Evolutionary conservation across 164 flowering plant species (phyloP), one percentile per base, ranked within the genome.

Genomic region (Malania oleifera): DNA sequence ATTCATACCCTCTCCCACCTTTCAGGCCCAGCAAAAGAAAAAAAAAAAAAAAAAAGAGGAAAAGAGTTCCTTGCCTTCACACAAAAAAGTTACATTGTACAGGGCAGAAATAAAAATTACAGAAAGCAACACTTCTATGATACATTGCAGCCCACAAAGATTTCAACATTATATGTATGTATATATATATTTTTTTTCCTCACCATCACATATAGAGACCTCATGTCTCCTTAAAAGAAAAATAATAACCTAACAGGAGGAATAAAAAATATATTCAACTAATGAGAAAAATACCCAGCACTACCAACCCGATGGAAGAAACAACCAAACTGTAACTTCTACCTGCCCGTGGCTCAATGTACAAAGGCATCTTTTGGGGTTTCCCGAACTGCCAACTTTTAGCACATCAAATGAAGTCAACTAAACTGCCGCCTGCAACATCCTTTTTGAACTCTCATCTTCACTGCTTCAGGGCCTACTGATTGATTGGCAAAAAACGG

Each of bases 301-400:
- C 67, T 61, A 64, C 65, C 74, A 64, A 67, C 67, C 73, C 71
- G 46, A 59, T 46, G 23, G 62, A 40, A 61, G 53, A 65, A 58
- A 57, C 61, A 56, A 57, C 62, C 60, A 31, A 59, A 56, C 63
- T 56, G 52, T 51, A 28, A 41, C 46, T 54, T 55, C 74, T 69
- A 70, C 70, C 79, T 73, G 72, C 75, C 61, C 70, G 71, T 59
- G 50, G 77, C 79, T 77, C 76, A 73, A 81, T 85, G 68, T 82
- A 85, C 87, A 81, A 65, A 52, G 59, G 65, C 60, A 37, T 37
- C 24, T 43, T 53, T 47, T 18, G 40, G 72, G 24, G 56, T 62
- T 43, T 29, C 51, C 61, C 59, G 40, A n/a, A 43, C 59, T 51
- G 73, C n/a, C 68, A 56, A 55, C 71, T 57, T 54, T 13, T 35